These are phyloP conservation scores for Cyberlindnera xishuangbannaensis DNA, from an alignment of 805 yeast species.

Conservation along the genomic window DNA sequence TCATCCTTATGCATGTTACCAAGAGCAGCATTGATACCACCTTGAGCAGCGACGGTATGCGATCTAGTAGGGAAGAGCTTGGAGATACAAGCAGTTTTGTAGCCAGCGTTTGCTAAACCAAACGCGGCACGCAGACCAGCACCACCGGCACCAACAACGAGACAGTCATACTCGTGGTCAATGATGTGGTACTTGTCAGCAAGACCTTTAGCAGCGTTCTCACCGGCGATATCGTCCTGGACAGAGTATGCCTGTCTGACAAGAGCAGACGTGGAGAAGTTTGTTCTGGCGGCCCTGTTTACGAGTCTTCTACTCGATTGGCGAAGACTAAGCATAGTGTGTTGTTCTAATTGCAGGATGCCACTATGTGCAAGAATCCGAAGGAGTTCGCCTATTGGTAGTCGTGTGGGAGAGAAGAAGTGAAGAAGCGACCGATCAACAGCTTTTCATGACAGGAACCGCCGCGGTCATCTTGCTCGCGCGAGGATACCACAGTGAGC, in stretches of 20 bases:
- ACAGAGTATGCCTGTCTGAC: constrained; percentile 26
- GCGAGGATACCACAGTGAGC: neutral
- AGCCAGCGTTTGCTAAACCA: constrained; percentile 95
- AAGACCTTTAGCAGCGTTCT: constrained; percentile 47
- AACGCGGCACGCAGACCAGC: constrained; percentile 99
- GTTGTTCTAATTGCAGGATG: no score
- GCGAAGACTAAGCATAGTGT: constrained; percentile 11
- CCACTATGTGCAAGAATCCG: no score
- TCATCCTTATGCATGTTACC: constrained; percentile 98
- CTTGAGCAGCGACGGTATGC: constrained; percentile 98
- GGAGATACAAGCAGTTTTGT: constrained; percentile 94
- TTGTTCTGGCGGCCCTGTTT: constrained; percentile 9
- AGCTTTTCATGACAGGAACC: no score
- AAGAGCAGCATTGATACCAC: constrained; percentile 98
- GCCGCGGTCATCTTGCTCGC: neutral
- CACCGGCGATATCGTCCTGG: constrained; percentile 39
- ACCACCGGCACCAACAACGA: constrained; percentile 98
- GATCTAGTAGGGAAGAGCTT: constrained; percentile 97
- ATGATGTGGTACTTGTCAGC: constrained; percentile 80
- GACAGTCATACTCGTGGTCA: constrained; percentile 97
- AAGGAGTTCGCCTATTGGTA: neutral
- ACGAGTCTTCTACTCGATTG: constrained; percentile 18
- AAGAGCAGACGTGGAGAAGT: constrained; percentile 21
- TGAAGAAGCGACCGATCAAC: no score
- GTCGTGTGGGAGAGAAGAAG: no score